Evolutionary conservation across 192 early-diverging fungal species (phyloP), one percentile per base, ranked within the genome.

Genomic region (Entrophospora sp.): DNA sequence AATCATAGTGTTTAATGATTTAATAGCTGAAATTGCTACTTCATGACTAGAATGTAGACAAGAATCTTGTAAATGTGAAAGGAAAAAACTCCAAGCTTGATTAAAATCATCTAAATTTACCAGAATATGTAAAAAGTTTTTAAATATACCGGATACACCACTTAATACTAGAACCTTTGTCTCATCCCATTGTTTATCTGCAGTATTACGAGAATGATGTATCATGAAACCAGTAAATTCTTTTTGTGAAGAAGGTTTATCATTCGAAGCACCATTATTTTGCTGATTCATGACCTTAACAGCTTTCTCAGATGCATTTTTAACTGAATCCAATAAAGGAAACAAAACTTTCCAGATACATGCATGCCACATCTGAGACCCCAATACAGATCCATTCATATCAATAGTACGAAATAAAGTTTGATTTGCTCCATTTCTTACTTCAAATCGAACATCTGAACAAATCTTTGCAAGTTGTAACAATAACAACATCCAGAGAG

Each of bases 351-450:
- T 75, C 91, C 91, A 95, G 27, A 96, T 77, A 66, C 87, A 89
- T 34, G 87, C 77, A 34, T 90, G 84, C 93, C 94, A 96, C 9
- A 88, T 77, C 38, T 87, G 79, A 32, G 74, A 66, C 18, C 82
- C 83, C 16, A 99, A 78, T 14, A 79, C 67, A 30, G 67, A 65
- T 7, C 92, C 97, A 67, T 96, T 92, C 78, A 96, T 90, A 40
- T 87, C 84, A 36, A 99, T 87, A 4, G 95, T 93, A 46, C 94
- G 81, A 72, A 96, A 95, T 48, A 99, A 75, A 4, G 95, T 97
- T 71, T 97, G 97, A 48, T 90, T 91, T 16, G 94, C 93, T 13
- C 90, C 88, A 68, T 95, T 91, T 25, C 97, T 82, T 9, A 99
- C 94, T 68, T 97, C 94, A 0, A 91, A 90, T 14, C 95, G 77